Evolutionary conservation across 192 early-diverging fungal species (phyloP).

Genomic region (Coemansia reversa): DNA sequence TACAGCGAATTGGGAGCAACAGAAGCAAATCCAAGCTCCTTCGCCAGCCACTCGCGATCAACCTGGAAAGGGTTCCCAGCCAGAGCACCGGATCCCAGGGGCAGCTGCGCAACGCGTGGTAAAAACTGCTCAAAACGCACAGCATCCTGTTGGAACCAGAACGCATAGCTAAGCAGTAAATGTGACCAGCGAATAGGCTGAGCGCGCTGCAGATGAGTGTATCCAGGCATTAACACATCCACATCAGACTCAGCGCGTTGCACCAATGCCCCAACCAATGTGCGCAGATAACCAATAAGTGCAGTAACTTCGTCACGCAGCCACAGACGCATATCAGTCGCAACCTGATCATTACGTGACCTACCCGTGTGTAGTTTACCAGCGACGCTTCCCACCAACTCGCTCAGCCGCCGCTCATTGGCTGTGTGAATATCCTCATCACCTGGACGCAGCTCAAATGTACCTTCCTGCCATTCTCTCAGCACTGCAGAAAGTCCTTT

Average conservation of each 20-base stretch:
- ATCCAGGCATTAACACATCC: slow-evolving; percentile 97
- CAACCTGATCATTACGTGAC: slow-evolving; percentile 96
- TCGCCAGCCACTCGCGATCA: slow-evolving; percentile 85
- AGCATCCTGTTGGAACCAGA: slow-evolving; percentile 85
- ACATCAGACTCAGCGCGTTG: slow-evolving; percentile 84
- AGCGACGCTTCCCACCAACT: slow-evolving; percentile 86
- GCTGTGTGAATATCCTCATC: slow-evolving; percentile 99
- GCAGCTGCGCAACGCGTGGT: slow-evolving; percentile 79
- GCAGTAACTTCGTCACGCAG: slow-evolving; percentile 74
- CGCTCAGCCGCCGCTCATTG: slow-evolving; percentile 92
- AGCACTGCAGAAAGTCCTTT: slow-evolving; percentile 73
- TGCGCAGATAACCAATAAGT: slow-evolving; percentile 68
- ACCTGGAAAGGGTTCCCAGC: slow-evolving; percentile 97
- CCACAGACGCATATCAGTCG: slow-evolving; percentile 97
- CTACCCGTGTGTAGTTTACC: slow-evolving; percentile 98
- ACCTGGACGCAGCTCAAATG: slow-evolving; percentile 67
- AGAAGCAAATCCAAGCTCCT: slow-evolving; percentile 83
- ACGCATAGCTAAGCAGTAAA: slow-evolving; percentile 86
- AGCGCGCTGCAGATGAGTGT: slow-evolving; percentile 97
- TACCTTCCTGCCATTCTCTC: slow-evolving; percentile 76
- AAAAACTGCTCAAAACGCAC: slow-evolving; percentile 79
- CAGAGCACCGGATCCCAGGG: slow-evolving; percentile 90
- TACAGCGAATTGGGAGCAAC: slow-evolving; percentile 89
- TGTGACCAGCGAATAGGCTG: slow-evolving; percentile 99
- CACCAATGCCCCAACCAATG: slow-evolving; percentile 71